Conservation (phyloP, 306 rosid species). For the Inga laurina region DNA sequence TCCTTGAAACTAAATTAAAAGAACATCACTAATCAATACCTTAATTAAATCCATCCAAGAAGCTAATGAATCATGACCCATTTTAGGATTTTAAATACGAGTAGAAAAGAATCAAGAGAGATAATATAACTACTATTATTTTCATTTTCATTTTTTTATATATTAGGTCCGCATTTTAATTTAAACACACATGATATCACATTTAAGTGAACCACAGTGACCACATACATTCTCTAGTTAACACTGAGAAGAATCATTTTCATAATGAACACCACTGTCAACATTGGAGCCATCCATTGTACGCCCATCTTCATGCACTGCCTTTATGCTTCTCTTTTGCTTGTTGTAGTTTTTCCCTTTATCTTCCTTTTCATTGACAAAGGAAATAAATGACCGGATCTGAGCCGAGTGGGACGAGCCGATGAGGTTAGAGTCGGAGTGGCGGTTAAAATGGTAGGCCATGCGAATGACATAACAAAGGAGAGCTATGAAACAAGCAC, state of each 20-base stretch:
- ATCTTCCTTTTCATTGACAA: constrained; percentile 62
- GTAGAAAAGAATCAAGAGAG: not conserved
- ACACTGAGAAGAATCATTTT: constrained; percentile 14
- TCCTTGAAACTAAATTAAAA: too few relatives aligned
- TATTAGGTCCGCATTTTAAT: not conserved
- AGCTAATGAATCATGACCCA: not conserved
- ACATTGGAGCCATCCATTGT: constrained; percentile 9
- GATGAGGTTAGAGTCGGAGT: not conserved
- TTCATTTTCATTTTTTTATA: not conserved
- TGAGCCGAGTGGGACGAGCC: constrained; percentile 36
- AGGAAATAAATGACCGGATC: constrained; percentile 61
- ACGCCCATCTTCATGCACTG: constrained; percentile 24
- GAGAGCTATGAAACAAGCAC: constrained; percentile 65
- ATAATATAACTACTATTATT: not conserved
- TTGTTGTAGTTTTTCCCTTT: constrained; percentile 14
- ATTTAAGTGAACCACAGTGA: not conserved
- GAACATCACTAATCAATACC: too few relatives aligned
- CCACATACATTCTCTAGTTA: not conserved
- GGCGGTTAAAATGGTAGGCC: constrained; percentile 54
- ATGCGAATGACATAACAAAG: constrained; percentile 41
- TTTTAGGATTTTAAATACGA: too few relatives aligned
- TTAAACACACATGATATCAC: not conserved
- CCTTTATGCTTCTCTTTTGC: constrained; percentile 43
- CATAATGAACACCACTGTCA: not conserved
- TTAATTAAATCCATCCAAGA: too few relatives aligned